These are phyloP conservation scores for Aspergillus jensenii DNA, from an alignment of 2,329 filamentous ascomycete species.

Conservation along the genomic window DNA sequence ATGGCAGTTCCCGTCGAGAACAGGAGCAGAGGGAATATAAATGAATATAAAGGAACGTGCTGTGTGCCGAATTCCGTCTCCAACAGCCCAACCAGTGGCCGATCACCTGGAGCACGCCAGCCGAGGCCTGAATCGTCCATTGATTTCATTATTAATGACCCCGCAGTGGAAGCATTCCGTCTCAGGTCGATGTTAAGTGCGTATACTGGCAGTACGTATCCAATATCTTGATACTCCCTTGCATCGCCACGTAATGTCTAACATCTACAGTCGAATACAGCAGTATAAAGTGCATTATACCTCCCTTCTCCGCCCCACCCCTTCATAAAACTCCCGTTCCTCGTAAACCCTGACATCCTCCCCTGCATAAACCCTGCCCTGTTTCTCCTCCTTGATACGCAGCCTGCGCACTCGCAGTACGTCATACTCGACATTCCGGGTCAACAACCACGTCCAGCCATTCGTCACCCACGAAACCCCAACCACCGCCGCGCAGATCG, in stretches of 20 bases:
- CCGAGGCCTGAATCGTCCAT: neutral
- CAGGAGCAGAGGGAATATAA: neutral
- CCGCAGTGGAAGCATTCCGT: neutral
- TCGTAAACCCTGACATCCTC: conserved; percentile 11
- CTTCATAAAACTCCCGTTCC: conserved; percentile 9
- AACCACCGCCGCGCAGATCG: conserved; percentile 9
- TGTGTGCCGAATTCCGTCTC: neutral
- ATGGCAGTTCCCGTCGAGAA: neutral
- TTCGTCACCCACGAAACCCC: conserved; percentile 10
- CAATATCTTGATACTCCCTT: no score
- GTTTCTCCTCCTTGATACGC: conserved; percentile 6
- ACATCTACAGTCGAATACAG: neutral
- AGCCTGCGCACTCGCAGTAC: neutral
- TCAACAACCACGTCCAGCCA: conserved; percentile 14
- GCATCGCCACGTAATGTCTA: no score
- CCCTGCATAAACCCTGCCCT: conserved; percentile 9
- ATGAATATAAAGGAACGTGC: neutral
- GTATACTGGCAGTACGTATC: no score
- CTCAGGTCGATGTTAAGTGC: no score
- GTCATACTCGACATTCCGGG: conserved; percentile 7
- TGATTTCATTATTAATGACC: neutral
- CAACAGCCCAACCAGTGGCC: neutral
- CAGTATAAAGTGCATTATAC: neutral
- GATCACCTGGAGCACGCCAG: neutral
- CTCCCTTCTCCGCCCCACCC: neutral